Conservation (phyloP, 148 eudicot species). For the Cornus controversa region DNA sequence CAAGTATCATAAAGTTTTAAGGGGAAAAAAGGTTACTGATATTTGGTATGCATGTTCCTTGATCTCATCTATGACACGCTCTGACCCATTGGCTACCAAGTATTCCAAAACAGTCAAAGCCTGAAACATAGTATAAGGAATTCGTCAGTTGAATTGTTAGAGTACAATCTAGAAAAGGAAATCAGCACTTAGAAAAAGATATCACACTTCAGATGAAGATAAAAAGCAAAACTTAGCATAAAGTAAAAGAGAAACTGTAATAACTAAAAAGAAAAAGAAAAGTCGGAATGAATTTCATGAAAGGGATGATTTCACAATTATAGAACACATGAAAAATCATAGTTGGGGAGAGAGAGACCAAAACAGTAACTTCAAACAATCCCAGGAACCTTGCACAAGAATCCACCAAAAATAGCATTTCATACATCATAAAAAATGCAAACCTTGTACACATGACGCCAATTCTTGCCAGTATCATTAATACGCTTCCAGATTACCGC, state of each 20-base stretch:
- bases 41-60: slow-evolving; percentile 93
- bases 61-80: slow-evolving; percentile 93
- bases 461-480: slow-evolving; percentile 90
- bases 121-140: slow-evolving; percentile 33
- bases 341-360: background rate
- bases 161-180: background rate
- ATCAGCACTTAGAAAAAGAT: background rate
- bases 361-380: background rate
- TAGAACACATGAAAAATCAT: too few relatives aligned
- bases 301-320: background rate
- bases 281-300: background rate
- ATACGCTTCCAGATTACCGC: slow-evolving; percentile 85
- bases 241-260: background rate
- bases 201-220: too few relatives aligned
- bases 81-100: slow-evolving; percentile 94
- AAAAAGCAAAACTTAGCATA: background rate
- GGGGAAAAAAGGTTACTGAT: slow-evolving; percentile 45
- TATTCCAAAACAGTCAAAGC: slow-evolving; percentile 90
- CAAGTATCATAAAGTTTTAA: slow-evolving; percentile 1
- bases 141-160: slow-evolving; percentile 7
- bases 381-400: background rate
- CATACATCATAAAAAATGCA: slow-evolving; percentile 1
- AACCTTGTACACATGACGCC: slow-evolving; percentile 91
- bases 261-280: background rate
- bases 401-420: background rate